Base-by-base conservation (phyloP, 208 protist genomes). In the Leptomonas pyrrhocoris region DNA sequence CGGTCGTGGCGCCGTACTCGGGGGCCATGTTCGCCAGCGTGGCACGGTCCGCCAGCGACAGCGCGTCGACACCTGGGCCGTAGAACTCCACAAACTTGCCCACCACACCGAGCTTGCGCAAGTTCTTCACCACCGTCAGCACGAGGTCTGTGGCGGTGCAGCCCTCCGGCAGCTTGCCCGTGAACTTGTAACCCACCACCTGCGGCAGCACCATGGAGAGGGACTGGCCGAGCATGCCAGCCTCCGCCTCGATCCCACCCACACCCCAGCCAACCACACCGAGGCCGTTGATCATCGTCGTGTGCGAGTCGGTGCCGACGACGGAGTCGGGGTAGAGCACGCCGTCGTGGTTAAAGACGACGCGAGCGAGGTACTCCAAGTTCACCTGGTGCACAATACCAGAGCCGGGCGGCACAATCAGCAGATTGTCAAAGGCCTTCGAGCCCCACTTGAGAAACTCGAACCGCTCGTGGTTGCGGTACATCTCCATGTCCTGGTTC, bases 371-470 rank as follows among this genome's bases (percentile, higher is more conserved):
- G 85, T 99, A 98, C 73, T 99, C 97, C 25, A 99, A 87, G 74
- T 99, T 99, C 21, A 99, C 94, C 86, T 99, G 98, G 68, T 99
- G 98, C 36, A 98, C 97, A 90, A 98, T 98, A 75, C 98, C 98
- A 46, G 90, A 92, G 60, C 97, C 97, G 25, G 98, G 98, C 40
- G 98, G 98, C 28, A 98, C 97, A 71, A 99, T 98, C 15, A 93
- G 79, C 0, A 99, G 74, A 66, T 96, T 93, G 65, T 98, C 74
- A 77, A 99, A 99, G 25, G 96, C 94, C 63, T 89, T 92, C 61
- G 93, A 94, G 70, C 97, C 96, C 97, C 97, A 99, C 74, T 99
- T 99, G 38, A 99, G 92, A 73, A 99, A 99, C 69, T 88, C 81
- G 77, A 99, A 98, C 66, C 98, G 90, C 86, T 99, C 98, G 45